Evolutionary conservation across 768 basidiomycete species (phyloP).

Genomic region (Rhodocollybia butyracea): DNA sequence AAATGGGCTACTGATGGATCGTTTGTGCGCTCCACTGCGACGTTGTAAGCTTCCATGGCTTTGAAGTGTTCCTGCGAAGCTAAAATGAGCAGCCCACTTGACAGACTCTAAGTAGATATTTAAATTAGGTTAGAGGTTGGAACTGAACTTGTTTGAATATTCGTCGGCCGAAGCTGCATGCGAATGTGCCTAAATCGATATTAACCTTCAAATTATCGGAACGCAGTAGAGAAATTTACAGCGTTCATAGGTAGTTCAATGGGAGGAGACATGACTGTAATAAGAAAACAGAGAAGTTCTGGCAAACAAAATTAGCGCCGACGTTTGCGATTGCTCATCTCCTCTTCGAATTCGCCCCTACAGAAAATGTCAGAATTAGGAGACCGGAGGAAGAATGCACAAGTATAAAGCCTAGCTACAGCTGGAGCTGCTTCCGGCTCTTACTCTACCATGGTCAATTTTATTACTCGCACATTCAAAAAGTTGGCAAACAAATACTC

Average conservation of each 20-base stretch:
- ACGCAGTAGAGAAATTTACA: constrained; percentile 28
- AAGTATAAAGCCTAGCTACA: too few relatives aligned
- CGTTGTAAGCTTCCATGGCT: constrained; percentile 73
- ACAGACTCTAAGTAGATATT: too few relatives aligned
- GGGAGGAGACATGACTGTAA: constrained; percentile 23
- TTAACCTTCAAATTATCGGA: not conserved
- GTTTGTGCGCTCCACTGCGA: constrained; percentile 67
- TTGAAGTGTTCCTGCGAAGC: constrained; percentile 73
- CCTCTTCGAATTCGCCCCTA: too few relatives aligned
- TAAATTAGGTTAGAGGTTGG: too few relatives aligned
- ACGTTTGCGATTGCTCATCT: too few relatives aligned
- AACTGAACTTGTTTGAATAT: constrained; percentile 48
- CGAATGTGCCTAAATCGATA: constrained; percentile 61
- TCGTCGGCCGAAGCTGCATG: constrained; percentile 83
- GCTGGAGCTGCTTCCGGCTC: not conserved
- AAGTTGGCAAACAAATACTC: not conserved
- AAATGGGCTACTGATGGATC: constrained; percentile 60
- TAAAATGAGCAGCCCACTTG: constrained; percentile 67
- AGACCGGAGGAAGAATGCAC: too few relatives aligned
- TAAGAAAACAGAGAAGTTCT: constrained; percentile 2
- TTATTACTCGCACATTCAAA: not conserved
- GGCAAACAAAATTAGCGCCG: too few relatives aligned
- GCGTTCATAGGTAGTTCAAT: constrained; percentile 51
- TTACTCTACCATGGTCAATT: not conserved
- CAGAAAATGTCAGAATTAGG: too few relatives aligned